phyloP scores from a whole-genome alignment of 148 eudicot species.

The Nepenthes mirabilis region DNA sequence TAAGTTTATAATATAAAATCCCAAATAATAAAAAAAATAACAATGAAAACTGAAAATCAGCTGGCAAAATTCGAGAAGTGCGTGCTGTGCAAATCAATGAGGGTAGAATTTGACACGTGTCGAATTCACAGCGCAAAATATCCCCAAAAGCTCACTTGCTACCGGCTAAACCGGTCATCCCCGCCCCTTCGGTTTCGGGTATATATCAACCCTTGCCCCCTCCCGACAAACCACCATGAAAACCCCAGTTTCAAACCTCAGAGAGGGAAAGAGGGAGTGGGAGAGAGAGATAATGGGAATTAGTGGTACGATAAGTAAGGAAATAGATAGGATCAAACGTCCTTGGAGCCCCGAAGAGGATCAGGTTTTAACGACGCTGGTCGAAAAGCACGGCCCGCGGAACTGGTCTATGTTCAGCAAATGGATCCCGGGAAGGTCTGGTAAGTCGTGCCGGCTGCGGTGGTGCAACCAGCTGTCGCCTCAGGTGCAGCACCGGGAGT shows the following conservation, averaged over 20 bases:
- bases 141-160: background rate
- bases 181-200: background rate
- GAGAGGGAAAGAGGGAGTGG: background rate
- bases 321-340: slow-evolving; percentile 7
- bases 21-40: too few species aligned
- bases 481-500: slow-evolving; percentile 20
- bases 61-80: too few species aligned
- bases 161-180: slow-evolving; percentile 7
- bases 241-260: background rate
- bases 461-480: slow-evolving; percentile 14
- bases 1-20: too few species aligned
- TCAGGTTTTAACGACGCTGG: background rate
- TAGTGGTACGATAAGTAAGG: background rate
- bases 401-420: slow-evolving; percentile 9
- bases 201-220: background rate
- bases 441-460: slow-evolving; percentile 10
- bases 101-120: too few species aligned
- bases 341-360: slow-evolving; percentile 12
- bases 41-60: too few species aligned
- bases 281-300: background rate
- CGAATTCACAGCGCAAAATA: too few species aligned
- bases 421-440: slow-evolving; percentile 5
- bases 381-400: slow-evolving; percentile 4
- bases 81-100: too few species aligned
- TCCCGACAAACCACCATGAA: background rate